Evolutionary conservation across 2,329 filamentous ascomycete species (phyloP).

Genomic region (Pseudopithomyces maydicus): DNA sequence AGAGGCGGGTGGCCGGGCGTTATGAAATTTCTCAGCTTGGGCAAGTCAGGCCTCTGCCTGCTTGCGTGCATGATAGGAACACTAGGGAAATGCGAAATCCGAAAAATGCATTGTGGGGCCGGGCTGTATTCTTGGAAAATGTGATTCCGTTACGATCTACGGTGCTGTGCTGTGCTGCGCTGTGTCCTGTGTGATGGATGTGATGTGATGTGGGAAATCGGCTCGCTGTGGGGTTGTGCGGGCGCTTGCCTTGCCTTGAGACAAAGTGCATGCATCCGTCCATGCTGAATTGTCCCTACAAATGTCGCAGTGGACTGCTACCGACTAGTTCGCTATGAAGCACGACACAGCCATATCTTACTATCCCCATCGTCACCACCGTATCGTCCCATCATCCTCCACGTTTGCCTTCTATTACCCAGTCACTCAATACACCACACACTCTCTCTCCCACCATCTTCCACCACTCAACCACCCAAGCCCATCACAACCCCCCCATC

Average conservation of each 20-base stretch:
- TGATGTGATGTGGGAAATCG: not conserved
- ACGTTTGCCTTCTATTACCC: too few relatives aligned
- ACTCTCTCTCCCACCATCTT: not conserved
- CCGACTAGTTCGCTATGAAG: too few relatives aligned
- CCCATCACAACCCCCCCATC: conserved; percentile 18
- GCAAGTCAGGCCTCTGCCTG: conserved; percentile 38
- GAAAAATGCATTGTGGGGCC: conserved; percentile 37
- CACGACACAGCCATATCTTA: too few relatives aligned
- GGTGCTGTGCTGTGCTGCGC: not conserved
- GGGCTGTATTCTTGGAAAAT: conserved; percentile 28
- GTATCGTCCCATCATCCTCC: too few relatives aligned
- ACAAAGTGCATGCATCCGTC: not conserved
- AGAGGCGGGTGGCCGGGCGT: conserved; percentile 45
- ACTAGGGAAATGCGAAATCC: conserved; percentile 45
- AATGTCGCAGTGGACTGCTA: too few relatives aligned
- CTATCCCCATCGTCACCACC: too few relatives aligned
- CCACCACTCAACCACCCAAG: not conserved
- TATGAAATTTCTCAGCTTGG: conserved; percentile 22
- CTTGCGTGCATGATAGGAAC: conserved; percentile 43
- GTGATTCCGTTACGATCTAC: conserved; percentile 16
- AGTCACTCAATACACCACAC: too few relatives aligned
- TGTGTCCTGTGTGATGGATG: not conserved
- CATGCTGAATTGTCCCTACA: too few relatives aligned
- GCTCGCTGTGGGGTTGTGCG: too few relatives aligned
- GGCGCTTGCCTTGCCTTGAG: too few relatives aligned